Conservation (phyloP, 2,329 filamentous ascomycete species). For the Myriosclerotinia scirpicola region DNA sequence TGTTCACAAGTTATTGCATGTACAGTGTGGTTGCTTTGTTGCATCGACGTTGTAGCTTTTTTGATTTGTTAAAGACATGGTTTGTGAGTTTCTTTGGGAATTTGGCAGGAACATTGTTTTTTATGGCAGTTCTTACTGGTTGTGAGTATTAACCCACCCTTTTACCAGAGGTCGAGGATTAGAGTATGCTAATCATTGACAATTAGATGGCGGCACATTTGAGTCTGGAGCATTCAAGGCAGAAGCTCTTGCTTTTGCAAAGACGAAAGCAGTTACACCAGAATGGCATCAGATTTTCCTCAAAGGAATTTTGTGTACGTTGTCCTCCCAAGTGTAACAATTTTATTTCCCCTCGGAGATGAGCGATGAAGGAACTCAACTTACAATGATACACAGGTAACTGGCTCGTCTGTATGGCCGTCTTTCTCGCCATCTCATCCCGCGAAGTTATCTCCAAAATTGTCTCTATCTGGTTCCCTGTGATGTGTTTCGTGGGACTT, state of each 20-base stretch:
- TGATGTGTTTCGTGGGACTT: conserved; percentile 54
- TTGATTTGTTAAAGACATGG: conserved; percentile 44
- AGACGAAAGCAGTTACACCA: conserved; percentile 50
- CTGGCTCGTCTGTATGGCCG: conserved; percentile 57
- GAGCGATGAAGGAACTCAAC: background rate
- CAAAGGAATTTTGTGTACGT: conserved; percentile 50
- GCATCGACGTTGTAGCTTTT: conserved; percentile 44
- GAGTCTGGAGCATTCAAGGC: conserved; percentile 46
- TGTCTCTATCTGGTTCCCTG: conserved; percentile 56
- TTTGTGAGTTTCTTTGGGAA: conserved; percentile 51
- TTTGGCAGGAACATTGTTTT: conserved; percentile 49
- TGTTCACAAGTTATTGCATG: conserved; percentile 46
- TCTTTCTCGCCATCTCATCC: conserved; percentile 50
- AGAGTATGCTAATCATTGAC: background rate
- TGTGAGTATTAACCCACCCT: conserved; percentile 41
- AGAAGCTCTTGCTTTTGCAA: conserved; percentile 48
- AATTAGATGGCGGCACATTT: conserved; percentile 48
- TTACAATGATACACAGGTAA: conserved; percentile 41
- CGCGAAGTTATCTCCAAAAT: conserved; percentile 55
- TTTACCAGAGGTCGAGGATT: background rate
- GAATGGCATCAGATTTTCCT: conserved; percentile 55
- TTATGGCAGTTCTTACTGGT: conserved; percentile 50
- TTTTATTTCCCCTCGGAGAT: background rate
- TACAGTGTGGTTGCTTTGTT: conserved; percentile 48
- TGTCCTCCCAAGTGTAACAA: background rate